These are phyloP conservation scores for Oryza coarctata DNA, from an alignment of 176 grass and related monocot species.

Conservation along the genomic window DNA sequence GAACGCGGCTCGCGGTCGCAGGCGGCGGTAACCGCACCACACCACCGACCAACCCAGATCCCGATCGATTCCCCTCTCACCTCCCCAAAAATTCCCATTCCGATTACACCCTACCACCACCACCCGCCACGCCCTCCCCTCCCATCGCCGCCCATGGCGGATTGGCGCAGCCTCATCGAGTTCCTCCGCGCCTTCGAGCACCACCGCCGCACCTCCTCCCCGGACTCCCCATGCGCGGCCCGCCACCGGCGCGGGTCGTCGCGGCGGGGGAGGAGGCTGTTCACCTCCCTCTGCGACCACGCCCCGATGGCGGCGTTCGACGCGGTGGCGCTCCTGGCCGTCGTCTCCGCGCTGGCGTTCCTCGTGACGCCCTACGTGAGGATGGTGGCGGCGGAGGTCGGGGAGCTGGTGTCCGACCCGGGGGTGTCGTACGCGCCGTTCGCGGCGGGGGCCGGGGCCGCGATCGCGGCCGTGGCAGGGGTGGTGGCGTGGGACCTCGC, in stretches of 20 bases:
- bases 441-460: constrained; percentile 54
- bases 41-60: constrained; percentile 3
- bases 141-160: constrained; percentile 56
- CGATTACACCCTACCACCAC: neutral
- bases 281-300: constrained; percentile 64
- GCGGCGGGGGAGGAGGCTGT: constrained; percentile 30
- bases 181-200: constrained; percentile 83
- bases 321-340: constrained; percentile 51
- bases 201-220: constrained; percentile 23
- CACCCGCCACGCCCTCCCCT: neutral
- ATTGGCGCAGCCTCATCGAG: constrained; percentile 92
- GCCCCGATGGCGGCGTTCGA: constrained; percentile 65
- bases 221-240: neutral
- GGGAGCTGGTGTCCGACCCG: constrained; percentile 44
- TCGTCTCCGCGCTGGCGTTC: constrained; percentile 51
- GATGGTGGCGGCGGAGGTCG: constrained; percentile 42
- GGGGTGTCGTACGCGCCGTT: constrained; percentile 43
- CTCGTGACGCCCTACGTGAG: constrained; percentile 54
- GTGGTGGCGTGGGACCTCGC: constrained; percentile 66
- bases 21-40: neutral
- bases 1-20: no score
- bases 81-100: no score
- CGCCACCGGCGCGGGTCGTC: constrained; percentile 33
- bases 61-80: neutral
- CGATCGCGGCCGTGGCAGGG: constrained; percentile 36